A percentile compares a stretch with the other conserved stretches of the same genome.
phyloP scores from a whole-genome alignment of 129 eudicot genomes.

The Gnaphalium uliginosum region DNA sequence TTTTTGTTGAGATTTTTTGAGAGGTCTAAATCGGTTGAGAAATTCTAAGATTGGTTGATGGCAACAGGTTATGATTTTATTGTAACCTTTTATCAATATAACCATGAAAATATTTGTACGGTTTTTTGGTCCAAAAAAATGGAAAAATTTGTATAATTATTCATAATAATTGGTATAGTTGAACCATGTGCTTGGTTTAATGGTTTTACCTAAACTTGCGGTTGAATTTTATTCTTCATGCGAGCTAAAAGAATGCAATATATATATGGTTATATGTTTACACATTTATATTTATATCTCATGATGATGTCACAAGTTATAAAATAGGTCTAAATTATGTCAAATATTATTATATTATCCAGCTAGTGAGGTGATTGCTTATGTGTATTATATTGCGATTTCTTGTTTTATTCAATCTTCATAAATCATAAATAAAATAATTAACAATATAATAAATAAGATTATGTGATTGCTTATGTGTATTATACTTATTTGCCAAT shows the following conservation, averaged over 20 bases:
- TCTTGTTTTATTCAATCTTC: too few species aligned
- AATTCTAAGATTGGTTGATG: neutral
- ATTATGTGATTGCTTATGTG: too few species aligned
- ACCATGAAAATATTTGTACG: neutral
- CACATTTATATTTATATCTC: neutral
- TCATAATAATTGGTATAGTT: neutral
- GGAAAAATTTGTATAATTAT: neutral
- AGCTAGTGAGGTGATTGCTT: too few species aligned
- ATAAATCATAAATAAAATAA: too few species aligned
- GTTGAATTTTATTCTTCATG: neutral
- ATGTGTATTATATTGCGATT: too few species aligned
- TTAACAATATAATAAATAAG: too few species aligned
- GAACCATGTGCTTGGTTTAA: neutral
- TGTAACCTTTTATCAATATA: neutral
- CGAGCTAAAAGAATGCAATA: neutral
- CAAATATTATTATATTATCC: too few species aligned
- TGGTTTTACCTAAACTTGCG: conserved; percentile 3
- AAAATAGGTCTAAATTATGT: too few species aligned
- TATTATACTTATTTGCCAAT: too few species aligned
- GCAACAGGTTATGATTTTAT: neutral
- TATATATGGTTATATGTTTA: neutral
- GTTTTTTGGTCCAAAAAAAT: neutral
- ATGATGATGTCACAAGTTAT: neutral
- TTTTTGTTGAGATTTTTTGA: neutral
- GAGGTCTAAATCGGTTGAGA: neutral